Evolutionary conservation across 2,329 filamentous ascomycete genomes (phyloP), one percentile per base, ranked within the genome.

Genomic region (Xylariaceae sp.): DNA sequence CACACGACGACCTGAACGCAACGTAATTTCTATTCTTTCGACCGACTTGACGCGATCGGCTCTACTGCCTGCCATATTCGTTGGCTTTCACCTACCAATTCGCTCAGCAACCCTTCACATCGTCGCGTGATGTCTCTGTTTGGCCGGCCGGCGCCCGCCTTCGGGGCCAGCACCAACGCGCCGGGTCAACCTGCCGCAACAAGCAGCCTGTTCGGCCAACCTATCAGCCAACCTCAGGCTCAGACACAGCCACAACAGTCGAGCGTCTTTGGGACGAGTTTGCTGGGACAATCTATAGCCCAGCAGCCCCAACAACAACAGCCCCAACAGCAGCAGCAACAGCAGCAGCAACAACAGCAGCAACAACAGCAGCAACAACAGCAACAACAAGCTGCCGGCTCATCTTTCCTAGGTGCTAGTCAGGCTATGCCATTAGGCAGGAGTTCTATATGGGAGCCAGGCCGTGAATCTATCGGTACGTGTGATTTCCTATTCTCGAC

Each of bases 371-470:
- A 66, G 32, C 70, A 71, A 41, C 67, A 66, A 34, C 70, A 66
- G 32, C 70, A 71, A 41, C 62, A 62, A 29, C 65, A 64, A 48
- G 69, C 70, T 76, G 66, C 71, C 71, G 63, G 73, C 75, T 67
- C 76, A 70, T 26, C 62, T 65, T 55, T 74, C 70, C 32, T 77
- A 73, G 67, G 74, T 71, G 47, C 76, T 71, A 69, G 76, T 72
- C 51, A 71, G 54, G 63, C 61, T 9, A 71, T 78, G 60, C 41
- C 39, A 26, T 52, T 58, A 41, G 61, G 59, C 26, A 61, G 57
- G 30, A 64, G 60, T 42, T 59, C 62, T 29, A 63, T 68, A 50
- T 68, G 66, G 67, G 67, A 70, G 51, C 62, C 62, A 26, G 65
- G 65, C 30, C 65, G 67, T 47, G 67, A 70, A 37, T 67, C 67